Evolutionary conservation across 139 green algal species (phyloP), one percentile per base, ranked within the genome.

Genomic region (Mychonastes homosphaera): DNA sequence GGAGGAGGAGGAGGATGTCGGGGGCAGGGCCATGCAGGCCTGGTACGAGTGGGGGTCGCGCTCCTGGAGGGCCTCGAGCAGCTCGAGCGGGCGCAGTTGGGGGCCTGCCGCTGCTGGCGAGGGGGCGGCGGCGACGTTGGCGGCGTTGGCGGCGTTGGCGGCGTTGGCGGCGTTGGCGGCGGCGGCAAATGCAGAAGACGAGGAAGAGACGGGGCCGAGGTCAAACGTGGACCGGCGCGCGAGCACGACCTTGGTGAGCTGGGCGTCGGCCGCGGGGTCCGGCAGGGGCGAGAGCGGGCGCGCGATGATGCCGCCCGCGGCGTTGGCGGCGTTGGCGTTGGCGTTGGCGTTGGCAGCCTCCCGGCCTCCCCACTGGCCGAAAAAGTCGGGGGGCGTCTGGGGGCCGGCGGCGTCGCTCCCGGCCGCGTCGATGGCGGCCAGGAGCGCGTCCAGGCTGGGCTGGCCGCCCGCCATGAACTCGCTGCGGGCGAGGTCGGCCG

Each of bases 1-100:
- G 36, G 36, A 46, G 39, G 15, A 46, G 16, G 16, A 46, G 39
- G 39, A 16, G 16, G 16, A 46, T 46, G 39, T 46, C 15, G 16
- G 15, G 39, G 61, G 56, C 1, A 56, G 49, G 6, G 61, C 53
- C 21, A 75, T 45, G 39, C 61, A 71, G 29, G 96, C 67, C 69
- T 95, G 90, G 64, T 96, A 98, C 12, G 91, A 80, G 0, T 80
- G 72, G 0, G 89, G 84, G 68, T 98, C 88, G 4, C 75, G 53
- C 40, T 90, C 79, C 75, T 87, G 79, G 21, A 96, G 65, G 7
- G 77, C 64, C 47, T 75, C 67, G 16, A 96, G 65, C 44, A 95
- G 66, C 1, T 67, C 63, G 29, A 90, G 66, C 3, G 76, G 64
- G 34, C 85, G 67, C 39, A 92, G 12, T 16, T 47, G 23, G 2